A percentile compares a stretch with the other conserved stretches of the same genome.
Evolutionary conservation across 2,329 filamentous ascomycete genomes (phyloP).

Genomic region (Alternaria ventricosa): DNA sequence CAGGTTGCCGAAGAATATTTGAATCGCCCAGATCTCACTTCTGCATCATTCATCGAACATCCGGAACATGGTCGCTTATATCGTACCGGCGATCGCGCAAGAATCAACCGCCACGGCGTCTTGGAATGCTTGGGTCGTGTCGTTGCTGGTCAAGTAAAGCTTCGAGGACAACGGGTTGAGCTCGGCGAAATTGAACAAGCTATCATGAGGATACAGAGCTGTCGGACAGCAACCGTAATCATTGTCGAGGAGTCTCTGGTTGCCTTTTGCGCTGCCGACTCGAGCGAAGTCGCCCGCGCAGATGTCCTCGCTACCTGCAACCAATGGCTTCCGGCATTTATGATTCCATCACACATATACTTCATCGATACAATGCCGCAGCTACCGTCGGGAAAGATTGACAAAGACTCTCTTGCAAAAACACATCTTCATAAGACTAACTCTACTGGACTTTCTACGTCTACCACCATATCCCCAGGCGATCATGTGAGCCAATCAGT

Average conservation of each 20-base stretch:
- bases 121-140: conserved; percentile 87
- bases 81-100: conserved; percentile 83
- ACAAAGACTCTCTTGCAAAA: conserved; percentile 68
- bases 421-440: conserved; percentile 55
- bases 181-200: conserved; percentile 65
- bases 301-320: conserved; percentile 66
- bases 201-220: conserved; percentile 38
- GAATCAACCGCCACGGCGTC: conserved; percentile 68
- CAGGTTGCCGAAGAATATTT: conserved; percentile 84
- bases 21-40: conserved; percentile 79
- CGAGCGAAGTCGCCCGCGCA: conserved; percentile 46
- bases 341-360: conserved; percentile 79
- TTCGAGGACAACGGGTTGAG: conserved; percentile 83
- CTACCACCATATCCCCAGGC: conserved; percentile 9
- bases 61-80: conserved; percentile 73
- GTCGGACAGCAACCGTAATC: conserved; percentile 70
- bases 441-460: conserved; percentile 18
- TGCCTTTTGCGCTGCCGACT: conserved; percentile 71
- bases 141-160: conserved; percentile 80
- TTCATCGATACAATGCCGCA: conserved; percentile 71
- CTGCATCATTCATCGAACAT: conserved; percentile 71
- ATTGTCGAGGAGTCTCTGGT: conserved; percentile 74
- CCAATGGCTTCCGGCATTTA: conserved; percentile 80
- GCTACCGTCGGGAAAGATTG: conserved; percentile 82
- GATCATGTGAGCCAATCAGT: conserved; percentile 39